phyloP scores from a whole-genome alignment of 2,329 filamentous ascomycete genomes.

The Chrysoporthe cubensis region DNA sequence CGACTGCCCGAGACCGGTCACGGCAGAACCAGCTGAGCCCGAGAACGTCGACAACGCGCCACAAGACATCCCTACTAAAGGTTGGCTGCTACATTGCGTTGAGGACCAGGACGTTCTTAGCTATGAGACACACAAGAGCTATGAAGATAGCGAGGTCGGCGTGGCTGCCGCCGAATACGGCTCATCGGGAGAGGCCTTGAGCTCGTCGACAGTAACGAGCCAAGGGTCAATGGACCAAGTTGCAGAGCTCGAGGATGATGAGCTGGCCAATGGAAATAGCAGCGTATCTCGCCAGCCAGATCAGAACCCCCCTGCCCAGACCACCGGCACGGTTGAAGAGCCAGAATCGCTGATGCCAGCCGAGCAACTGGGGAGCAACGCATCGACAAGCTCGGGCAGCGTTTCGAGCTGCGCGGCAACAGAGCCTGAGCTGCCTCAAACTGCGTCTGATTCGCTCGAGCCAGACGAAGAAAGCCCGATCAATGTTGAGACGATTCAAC shows the following conservation, averaged over 20 bases:
- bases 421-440: constrained; percentile 17
- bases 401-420: not conserved
- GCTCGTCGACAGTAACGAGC: not conserved
- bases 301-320: not conserved
- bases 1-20: not conserved
- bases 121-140: not conserved
- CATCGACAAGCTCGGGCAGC: not conserved
- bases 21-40: not conserved
- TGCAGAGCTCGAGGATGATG: not conserved
- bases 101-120: not conserved
- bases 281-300: not conserved
- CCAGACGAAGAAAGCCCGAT: constrained; percentile 12
- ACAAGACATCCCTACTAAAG: not conserved
- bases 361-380: not conserved
- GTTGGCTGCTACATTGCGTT: constrained; percentile 19
- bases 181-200: constrained; percentile 6
- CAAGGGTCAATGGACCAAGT: not conserved
- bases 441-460: constrained; percentile 16
- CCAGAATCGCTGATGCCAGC: not conserved
- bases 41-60: not conserved
- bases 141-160: not conserved
- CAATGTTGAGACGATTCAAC: not conserved
- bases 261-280: not conserved
- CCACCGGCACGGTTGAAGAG: not conserved
- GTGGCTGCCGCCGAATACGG: not conserved